Percentiles rank a stretch among this genome's conserved stretches.
These are phyloP conservation scores for Arthrobotrys iridis DNA, from an alignment of 2,329 filamentous ascomycete genomes.

Conservation along the genomic window DNA sequence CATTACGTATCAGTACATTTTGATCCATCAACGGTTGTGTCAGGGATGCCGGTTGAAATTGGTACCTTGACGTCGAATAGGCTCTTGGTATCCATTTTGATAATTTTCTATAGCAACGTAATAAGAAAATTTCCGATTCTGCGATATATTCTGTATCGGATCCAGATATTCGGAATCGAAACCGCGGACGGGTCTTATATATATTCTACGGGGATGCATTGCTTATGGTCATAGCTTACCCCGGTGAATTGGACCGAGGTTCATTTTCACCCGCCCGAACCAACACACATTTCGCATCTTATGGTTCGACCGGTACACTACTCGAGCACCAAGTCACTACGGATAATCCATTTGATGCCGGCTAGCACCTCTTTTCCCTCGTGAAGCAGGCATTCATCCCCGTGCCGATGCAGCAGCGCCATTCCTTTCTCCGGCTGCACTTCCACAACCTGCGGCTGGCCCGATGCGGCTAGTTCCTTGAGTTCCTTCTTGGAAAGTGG, in stretches of 20 bases:
- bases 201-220: not conserved
- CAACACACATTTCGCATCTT: conserved; percentile 3
- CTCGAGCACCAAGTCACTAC: conserved; percentile 76
- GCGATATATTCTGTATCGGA: conserved; percentile 1
- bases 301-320: not conserved
- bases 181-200: conserved; percentile 33
- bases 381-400: conserved; percentile 87
- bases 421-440: conserved; percentile 84
- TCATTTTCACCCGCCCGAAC: conserved; percentile 41
- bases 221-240: not conserved
- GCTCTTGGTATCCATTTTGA: conserved; percentile 67
- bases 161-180: not conserved
- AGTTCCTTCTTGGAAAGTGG: conserved; percentile 64
- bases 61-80: conserved; percentile 71
- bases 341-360: conserved; percentile 80
- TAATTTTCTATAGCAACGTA: conserved; percentile 3
- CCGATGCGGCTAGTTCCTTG: conserved; percentile 58
- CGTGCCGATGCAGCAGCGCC: conserved; percentile 86
- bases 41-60: not conserved
- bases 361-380: conserved; percentile 84
- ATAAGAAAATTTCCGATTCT: not conserved
- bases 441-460: conserved; percentile 71
- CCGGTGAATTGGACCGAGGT: conserved; percentile 44
- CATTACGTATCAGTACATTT: conserved; percentile 14
- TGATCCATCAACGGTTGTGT: not conserved